Conservation (phyloP, 2,329 filamentous ascomycete genomes). For the Aspergillus neotritici region DNA sequence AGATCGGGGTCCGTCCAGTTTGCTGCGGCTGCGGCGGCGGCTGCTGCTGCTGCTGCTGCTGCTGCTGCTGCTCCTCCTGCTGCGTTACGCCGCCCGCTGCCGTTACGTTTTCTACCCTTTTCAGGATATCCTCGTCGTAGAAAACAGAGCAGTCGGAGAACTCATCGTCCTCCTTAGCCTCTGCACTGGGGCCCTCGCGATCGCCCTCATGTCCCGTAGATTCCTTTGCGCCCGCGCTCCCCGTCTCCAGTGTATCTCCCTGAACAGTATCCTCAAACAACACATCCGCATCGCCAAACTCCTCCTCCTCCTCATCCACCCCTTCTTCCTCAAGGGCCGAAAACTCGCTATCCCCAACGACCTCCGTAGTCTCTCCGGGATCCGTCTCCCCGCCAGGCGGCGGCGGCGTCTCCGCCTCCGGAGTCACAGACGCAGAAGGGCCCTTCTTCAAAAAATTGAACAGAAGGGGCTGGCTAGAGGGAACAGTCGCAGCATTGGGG, state of each 20-base stretch:
- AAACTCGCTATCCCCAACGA: constrained; percentile 12
- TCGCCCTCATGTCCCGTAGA: background rate
- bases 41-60: constrained; percentile 1
- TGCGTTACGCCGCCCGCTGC: constrained; percentile 1
- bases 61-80: constrained; percentile 1
- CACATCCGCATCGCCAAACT: background rate
- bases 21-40: background rate
- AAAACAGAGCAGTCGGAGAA: constrained; percentile 33
- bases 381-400: constrained; percentile 10
- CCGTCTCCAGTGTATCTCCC: no score
- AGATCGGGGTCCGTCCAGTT: background rate
- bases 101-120: constrained; percentile 16
- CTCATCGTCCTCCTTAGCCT: constrained; percentile 22
- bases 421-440: constrained; percentile 2
- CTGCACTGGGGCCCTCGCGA: background rate
- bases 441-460: constrained; percentile 26
- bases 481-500: constrained; percentile 25
- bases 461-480: constrained; percentile 32
- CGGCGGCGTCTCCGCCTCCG: constrained; percentile 3
- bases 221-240: constrained; percentile 3
- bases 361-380: constrained; percentile 15
- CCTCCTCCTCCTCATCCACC: constrained; percentile 14
- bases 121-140: constrained; percentile 25
- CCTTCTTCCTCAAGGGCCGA: background rate
- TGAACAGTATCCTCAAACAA: background rate